Percentiles rank a stretch among this genome's conserved stretches.
These are phyloP conservation scores for Ganoderma lingzhi DNA, from an alignment of 1,284 basidiomycete species.

Conservation along the genomic window DNA sequence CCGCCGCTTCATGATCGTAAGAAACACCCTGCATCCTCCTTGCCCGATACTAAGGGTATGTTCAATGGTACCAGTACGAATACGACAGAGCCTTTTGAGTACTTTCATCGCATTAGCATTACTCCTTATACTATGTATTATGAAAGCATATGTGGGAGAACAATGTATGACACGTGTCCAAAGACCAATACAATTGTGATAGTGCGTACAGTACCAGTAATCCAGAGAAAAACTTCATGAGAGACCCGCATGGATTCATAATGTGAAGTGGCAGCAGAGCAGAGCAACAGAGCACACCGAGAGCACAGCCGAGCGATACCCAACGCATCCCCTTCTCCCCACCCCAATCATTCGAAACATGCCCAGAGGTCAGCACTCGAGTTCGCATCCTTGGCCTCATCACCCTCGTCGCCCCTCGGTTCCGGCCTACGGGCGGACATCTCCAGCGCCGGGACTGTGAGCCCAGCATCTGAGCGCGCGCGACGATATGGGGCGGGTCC, in stretches of 20 bases:
- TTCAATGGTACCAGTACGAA: neutral
- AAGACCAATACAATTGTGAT: neutral
- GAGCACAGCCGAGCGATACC: neutral
- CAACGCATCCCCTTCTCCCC: neutral
- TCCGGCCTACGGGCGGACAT: conserved; percentile 29
- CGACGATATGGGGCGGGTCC: conserved; percentile 17
- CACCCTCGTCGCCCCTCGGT: conserved; percentile 22
- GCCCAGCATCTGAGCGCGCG: neutral
- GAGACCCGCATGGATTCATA: neutral
- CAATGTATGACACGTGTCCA: neutral
- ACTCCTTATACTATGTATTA: neutral
- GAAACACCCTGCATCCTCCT: too few relatives aligned
- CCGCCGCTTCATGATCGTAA: neutral
- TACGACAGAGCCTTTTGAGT: neutral
- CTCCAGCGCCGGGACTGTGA: conserved; percentile 4
- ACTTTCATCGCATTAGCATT: too few relatives aligned
- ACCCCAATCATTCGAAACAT: conserved; percentile 15
- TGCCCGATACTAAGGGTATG: neutral
- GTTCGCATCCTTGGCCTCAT: conserved; percentile 30
- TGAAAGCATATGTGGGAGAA: neutral
- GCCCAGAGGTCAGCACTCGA: conserved; percentile 30
- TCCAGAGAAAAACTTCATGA: neutral
- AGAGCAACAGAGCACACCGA: neutral
- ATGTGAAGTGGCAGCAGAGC: neutral
- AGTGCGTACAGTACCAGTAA: neutral